Conservation (phyloP, 352 stramenopile genomes). For the Pythium chondricola region DNA sequence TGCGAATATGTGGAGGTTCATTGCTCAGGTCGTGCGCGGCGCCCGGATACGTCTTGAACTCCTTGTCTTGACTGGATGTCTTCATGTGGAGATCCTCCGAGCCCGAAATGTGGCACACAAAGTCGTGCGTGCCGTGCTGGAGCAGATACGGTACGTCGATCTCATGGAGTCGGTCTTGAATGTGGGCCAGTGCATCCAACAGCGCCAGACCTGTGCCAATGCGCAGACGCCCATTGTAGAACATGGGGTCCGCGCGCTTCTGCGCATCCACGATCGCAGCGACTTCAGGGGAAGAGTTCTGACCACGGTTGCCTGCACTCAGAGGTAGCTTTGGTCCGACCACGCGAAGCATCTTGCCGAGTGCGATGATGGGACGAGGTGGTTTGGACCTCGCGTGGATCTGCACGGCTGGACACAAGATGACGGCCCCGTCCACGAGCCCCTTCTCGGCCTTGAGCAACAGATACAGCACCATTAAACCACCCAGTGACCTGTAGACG, state of each 20-base stretch:
- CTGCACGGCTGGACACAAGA: slow-evolving; percentile 62
- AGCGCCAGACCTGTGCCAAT: slow-evolving; percentile 70
- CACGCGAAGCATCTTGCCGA: slow-evolving; percentile 46
- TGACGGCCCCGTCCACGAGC: slow-evolving; percentile 63
- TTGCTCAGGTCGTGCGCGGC: slow-evolving; percentile 68
- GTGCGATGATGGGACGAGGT: slow-evolving; percentile 32
- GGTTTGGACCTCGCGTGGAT: slow-evolving; percentile 54
- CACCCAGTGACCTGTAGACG: slow-evolving; percentile 53
- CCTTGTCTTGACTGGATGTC: slow-evolving; percentile 60
- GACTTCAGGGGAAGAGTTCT: slow-evolving; percentile 58
- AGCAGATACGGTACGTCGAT: slow-evolving; percentile 76
- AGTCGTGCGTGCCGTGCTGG: slow-evolving; percentile 63
- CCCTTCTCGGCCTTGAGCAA: slow-evolving; percentile 36
- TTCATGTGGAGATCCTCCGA: slow-evolving; percentile 50
- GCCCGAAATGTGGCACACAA: slow-evolving; percentile 60
- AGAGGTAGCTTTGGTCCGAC: slow-evolving; percentile 64
- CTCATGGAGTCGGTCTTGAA: slow-evolving; percentile 48
- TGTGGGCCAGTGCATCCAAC: slow-evolving; percentile 44
- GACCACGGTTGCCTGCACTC: slow-evolving; percentile 44
- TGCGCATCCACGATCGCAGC: slow-evolving; percentile 43
- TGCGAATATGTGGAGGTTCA: slow-evolving; percentile 54
- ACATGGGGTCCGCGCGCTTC: slow-evolving; percentile 56
- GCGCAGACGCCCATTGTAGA: slow-evolving; percentile 66
- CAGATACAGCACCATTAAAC: slow-evolving; percentile 54
- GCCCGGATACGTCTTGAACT: slow-evolving; percentile 51